Evolutionary conservation across 2,329 filamentous ascomycete genomes (phyloP), one percentile per base, ranked within the genome.

Genomic region (Aspergillus sp.): DNA sequence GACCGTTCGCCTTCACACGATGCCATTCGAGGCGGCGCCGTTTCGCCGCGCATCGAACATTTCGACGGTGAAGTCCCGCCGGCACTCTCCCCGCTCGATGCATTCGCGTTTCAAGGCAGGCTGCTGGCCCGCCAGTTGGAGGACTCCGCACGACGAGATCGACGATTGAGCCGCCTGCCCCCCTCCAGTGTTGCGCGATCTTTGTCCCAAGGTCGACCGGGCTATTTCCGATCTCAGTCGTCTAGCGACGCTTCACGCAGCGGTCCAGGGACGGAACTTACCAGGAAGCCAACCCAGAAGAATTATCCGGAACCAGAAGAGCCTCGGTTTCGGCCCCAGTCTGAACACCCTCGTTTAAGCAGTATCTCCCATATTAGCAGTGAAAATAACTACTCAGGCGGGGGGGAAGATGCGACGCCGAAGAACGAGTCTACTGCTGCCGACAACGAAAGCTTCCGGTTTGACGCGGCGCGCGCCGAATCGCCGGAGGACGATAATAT

Each of bases 51-150:
- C 61, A 79, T 91, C 58, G 73, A 76, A 61, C 89, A 92, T 73
- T 82, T 90, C 57, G 89, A 89, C 57, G 90, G 90, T 61, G 90
- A 93, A 62, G 62, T 75, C 1, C 93, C 95, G 19, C 95, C 95
- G 5, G 90, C 95, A 52, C 82, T 98, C 56, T 98, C 95, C 7
- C 95, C 95, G 11, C 84, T 99, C 63, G 95, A 99, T 81, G 93
- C 93, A 48, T 96, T 99, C 72, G 93, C 93, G 20, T 83, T 93
- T 61, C 93, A 98, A 71, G 96, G 93, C 67, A 88, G 93, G 57
- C 79, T 96, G 66, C 83, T 99, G 51, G 92, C 92, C 40, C 90
- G 86, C 76, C 89, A 96, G 75, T 85, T 99, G 60, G 89, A 96
- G 73, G 88, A 95, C 65, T 88, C 85, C 62, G 84, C 86, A 68